These are phyloP conservation scores for Dipteronia dyeriana DNA, from an alignment of 345 rosid species.

Conservation along the genomic window DNA sequence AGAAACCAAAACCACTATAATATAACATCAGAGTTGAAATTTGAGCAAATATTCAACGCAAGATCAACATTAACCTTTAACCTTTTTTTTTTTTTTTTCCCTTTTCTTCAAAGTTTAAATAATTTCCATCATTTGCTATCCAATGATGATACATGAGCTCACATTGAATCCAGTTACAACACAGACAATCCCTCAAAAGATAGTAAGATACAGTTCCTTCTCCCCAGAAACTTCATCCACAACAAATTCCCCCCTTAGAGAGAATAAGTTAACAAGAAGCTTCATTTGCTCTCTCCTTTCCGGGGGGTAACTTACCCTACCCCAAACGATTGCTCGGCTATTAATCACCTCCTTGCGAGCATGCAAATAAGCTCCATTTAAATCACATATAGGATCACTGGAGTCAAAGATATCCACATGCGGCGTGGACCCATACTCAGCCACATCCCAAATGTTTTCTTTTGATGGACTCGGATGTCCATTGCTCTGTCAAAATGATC, in stretches of 20 bases:
- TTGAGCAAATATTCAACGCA: not conserved
- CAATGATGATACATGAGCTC: not conserved
- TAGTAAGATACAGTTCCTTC: not conserved
- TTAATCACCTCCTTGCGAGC: not conserved
- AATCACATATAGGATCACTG: not conserved
- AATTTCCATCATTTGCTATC: not conserved
- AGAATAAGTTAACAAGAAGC: not conserved
- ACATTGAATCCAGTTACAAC: not conserved
- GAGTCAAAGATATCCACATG: not conserved
- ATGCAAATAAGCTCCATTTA: not conserved
- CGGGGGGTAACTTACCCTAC: not conserved
- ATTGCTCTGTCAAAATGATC: not conserved
- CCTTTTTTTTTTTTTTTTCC: not conserved
- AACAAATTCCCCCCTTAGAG: not conserved
- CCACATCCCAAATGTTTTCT: not conserved
- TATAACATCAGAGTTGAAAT: not conserved
- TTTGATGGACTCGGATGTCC: not conserved
- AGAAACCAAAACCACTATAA: not conserved
- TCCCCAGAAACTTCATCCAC: slow-evolving; percentile 2
- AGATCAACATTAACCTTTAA: not conserved
- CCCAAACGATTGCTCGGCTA: not conserved
- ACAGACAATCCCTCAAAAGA: not conserved
- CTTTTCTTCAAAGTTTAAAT: not conserved
- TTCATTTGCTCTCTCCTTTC: not conserved
- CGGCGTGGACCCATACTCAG: not conserved